These are phyloP conservation scores for Blastobotrys arbuscula DNA, from an alignment of 1,139 yeast genomes.

Conservation along the genomic window DNA sequence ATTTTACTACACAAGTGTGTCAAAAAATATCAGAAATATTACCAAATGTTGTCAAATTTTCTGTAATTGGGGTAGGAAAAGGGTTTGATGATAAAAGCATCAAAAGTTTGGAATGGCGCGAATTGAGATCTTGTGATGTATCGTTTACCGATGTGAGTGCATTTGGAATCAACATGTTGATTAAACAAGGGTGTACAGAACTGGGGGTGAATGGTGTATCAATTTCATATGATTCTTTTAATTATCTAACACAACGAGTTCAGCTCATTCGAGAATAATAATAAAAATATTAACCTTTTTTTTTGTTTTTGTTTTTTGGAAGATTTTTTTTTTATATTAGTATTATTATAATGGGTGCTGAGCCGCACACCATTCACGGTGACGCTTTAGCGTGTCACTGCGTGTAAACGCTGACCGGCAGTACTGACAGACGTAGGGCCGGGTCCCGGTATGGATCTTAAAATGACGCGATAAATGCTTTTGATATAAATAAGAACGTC, in stretches of 20 bases:
- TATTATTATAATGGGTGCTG: background rate
- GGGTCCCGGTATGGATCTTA: slow-evolving; percentile 10
- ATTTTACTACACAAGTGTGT: background rate
- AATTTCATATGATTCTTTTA: background rate
- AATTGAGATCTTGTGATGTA: background rate
- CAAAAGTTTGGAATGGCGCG: background rate
- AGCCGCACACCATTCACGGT: slow-evolving; percentile 7
- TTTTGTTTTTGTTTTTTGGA: too few species aligned
- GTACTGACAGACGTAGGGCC: slow-evolving; percentile 6
- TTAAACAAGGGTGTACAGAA: background rate
- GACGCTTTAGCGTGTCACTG: slow-evolving; percentile 11
- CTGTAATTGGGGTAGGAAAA: background rate
- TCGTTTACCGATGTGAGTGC: background rate
- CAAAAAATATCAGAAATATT: background rate
- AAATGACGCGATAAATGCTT: slow-evolving; percentile 11
- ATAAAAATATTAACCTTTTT: background rate
- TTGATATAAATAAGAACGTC: slow-evolving; percentile 1
- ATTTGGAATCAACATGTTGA: background rate
- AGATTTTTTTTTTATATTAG: too few species aligned
- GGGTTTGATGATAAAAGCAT: background rate
- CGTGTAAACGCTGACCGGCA: slow-evolving; percentile 9
- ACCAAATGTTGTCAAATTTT: background rate
- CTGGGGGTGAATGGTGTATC: background rate
- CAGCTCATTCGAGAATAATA: background rate
- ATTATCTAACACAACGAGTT: background rate